phyloP scores from a whole-genome alignment of 1,139 yeast species.

The Yamadazyma atmosphaerica region DNA sequence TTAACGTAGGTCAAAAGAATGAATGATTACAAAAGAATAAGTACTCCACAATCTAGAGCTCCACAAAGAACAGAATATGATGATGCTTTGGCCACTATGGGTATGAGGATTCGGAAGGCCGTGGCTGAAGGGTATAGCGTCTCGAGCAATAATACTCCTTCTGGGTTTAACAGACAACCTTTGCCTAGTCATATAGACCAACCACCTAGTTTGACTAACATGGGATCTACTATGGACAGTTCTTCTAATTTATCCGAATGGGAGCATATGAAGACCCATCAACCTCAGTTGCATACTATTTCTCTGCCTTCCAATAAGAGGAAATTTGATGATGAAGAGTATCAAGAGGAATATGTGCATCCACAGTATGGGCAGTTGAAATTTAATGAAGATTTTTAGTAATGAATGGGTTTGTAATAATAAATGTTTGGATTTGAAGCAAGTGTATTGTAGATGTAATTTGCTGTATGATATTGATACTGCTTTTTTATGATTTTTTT shows the following conservation, averaged over 20 bases:
- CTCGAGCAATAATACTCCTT: constrained; percentile 3
- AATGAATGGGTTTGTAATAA: too few species aligned
- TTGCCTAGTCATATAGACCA: constrained; percentile 45
- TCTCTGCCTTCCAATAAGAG: constrained; percentile 29
- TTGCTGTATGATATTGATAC: too few species aligned
- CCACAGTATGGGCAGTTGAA: constrained; percentile 43
- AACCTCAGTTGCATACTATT: not conserved
- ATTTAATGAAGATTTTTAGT: constrained; percentile 48
- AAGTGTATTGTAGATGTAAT: not conserved
- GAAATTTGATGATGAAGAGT: constrained; percentile 32
- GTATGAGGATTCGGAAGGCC: constrained; percentile 71
- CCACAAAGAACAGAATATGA: constrained; percentile 4
- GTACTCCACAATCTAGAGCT: constrained; percentile 3
- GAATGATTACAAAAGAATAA: constrained; percentile 11
- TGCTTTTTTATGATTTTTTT: too few species aligned
- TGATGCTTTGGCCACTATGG: constrained; percentile 49
- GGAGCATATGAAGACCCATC: constrained; percentile 5
- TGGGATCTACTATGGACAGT: constrained; percentile 43
- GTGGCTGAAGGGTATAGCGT: constrained; percentile 60
- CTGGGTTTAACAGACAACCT: constrained; percentile 41
- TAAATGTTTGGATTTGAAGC: not conserved
- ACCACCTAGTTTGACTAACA: constrained; percentile 41
- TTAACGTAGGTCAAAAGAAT: too few species aligned
- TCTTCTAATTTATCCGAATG: constrained; percentile 14
- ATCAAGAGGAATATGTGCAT: not conserved